phyloP scores from a whole-genome alignment of 139 green algal genomes.

The Tetradesmus lagerheimii region DNA sequence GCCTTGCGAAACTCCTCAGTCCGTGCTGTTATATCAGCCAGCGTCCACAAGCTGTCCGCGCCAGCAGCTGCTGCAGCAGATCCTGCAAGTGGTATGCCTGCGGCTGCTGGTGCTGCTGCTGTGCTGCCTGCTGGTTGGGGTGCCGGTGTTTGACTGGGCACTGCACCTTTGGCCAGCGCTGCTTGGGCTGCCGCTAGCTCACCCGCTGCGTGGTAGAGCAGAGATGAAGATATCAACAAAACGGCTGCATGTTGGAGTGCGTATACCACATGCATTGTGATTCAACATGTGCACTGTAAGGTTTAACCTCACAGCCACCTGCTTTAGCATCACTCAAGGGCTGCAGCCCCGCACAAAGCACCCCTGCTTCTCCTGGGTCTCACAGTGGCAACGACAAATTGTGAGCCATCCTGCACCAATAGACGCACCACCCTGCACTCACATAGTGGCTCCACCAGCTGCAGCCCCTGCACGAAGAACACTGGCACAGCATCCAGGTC shows the following conservation, averaged over 20 bases:
- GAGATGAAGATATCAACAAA: not conserved
- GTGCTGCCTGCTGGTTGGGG: not conserved
- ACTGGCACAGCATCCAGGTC: conserved; percentile 63
- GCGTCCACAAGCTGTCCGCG: not conserved
- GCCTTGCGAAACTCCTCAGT: conserved; percentile 54
- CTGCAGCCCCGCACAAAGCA: not conserved
- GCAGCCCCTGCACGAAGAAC: conserved; percentile 63
- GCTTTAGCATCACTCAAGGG: not conserved
- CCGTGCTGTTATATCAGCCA: not conserved
- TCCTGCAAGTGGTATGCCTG: conserved; percentile 26
- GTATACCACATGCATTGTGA: not conserved
- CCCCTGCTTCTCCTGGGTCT: not conserved
- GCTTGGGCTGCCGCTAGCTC: not conserved
- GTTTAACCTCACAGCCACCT: too few relatives aligned
- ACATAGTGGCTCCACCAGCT: conserved; percentile 45
- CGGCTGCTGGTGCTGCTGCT: conserved; percentile 4
- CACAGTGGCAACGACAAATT: not conserved
- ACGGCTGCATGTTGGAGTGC: too few relatives aligned
- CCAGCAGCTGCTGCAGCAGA: conserved; percentile 2
- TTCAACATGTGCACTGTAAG: too few relatives aligned
- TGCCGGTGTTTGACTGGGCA: not conserved
- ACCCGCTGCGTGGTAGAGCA: not conserved
- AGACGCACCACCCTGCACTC: not conserved
- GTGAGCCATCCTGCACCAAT: too few relatives aligned
- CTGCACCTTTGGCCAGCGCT: not conserved